Conservation (phyloP, 73 alveolate species). For the Blepharisma stoltei region DNA sequence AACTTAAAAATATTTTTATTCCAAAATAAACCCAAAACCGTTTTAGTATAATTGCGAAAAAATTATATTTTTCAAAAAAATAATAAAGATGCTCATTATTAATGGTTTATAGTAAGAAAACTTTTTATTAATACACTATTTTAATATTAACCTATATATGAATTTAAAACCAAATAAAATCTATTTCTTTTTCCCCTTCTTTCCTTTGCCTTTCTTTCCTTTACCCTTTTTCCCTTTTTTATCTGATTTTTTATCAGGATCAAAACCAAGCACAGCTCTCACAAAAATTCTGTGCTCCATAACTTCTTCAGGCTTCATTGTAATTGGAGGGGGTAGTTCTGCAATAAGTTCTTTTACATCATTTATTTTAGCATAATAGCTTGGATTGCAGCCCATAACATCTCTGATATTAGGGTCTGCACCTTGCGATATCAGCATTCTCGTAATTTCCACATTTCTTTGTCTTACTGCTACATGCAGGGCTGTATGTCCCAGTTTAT, state of each 20-base stretch:
- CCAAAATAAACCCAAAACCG: not conserved
- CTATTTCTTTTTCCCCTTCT: constrained; percentile 14
- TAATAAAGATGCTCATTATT: too few relatives aligned
- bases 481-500: constrained; percentile 39
- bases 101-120: too few relatives aligned
- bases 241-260: constrained; percentile 35
- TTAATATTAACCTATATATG: not conserved
- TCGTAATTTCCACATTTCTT: constrained; percentile 35
- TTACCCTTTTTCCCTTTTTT: constrained; percentile 41
- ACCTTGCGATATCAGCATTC: constrained; percentile 1
- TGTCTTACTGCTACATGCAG: constrained; percentile 20
- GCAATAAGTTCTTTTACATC: constrained; percentile 45
- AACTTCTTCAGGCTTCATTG: constrained; percentile 55
- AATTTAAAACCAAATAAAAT: not conserved
- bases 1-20: too few relatives aligned
- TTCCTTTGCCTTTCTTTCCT: constrained; percentile 45
- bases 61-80: too few relatives aligned
- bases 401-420: constrained; percentile 10
- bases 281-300: constrained; percentile 36
- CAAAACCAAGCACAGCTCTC: constrained; percentile 48
- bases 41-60: too few relatives aligned
- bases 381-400: constrained; percentile 12
- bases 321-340: constrained; percentile 55
- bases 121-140: too few relatives aligned
- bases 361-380: constrained; percentile 46